Percentiles rank a stretch among this genome's conserved stretches.
Conservation (phyloP, 139 green algal genomes). For the Coelastrella sp. region DNA sequence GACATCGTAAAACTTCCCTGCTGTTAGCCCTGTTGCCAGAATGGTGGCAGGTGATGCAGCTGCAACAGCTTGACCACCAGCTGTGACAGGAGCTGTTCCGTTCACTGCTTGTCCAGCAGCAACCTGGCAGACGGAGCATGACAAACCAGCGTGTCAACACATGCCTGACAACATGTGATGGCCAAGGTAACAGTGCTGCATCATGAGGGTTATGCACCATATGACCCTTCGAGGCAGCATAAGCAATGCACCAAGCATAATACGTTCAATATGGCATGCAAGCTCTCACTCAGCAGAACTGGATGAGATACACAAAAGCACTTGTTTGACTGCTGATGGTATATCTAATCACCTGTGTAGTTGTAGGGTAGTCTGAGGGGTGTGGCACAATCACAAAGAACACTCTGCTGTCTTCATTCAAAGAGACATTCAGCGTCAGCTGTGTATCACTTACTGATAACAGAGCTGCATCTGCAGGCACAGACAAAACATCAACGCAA, state of each 20-base stretch:
- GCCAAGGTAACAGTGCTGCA: too few relatives aligned
- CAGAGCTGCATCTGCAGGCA: slow-evolving; percentile 3
- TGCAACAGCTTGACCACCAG: background rate
- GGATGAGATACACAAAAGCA: too few relatives aligned
- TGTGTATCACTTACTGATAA: slow-evolving; percentile 32
- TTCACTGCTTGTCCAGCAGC: background rate
- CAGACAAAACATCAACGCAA: slow-evolving; percentile 4
- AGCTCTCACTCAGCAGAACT: too few relatives aligned
- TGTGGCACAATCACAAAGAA: slow-evolving; percentile 11
- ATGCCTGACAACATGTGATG: too few relatives aligned
- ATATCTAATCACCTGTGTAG: slow-evolving; percentile 29
- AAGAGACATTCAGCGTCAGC: slow-evolving; percentile 32
- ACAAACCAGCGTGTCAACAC: background rate
- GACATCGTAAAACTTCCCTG: slow-evolving; percentile 44
- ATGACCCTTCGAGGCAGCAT: too few relatives aligned
- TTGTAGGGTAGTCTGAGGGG: slow-evolving; percentile 28
- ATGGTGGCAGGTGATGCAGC: background rate
- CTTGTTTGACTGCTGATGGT: too few relatives aligned
- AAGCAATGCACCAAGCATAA: too few relatives aligned
- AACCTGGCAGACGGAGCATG: slow-evolving; percentile 17
- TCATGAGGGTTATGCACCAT: too few relatives aligned
- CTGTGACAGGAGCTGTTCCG: background rate
- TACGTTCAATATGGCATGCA: too few relatives aligned
- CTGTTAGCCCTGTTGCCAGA: background rate
- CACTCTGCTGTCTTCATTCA: slow-evolving; percentile 48